Base-by-base conservation (phyloP, 129 eudicot genomes). In the Artemisia annua region DNA sequence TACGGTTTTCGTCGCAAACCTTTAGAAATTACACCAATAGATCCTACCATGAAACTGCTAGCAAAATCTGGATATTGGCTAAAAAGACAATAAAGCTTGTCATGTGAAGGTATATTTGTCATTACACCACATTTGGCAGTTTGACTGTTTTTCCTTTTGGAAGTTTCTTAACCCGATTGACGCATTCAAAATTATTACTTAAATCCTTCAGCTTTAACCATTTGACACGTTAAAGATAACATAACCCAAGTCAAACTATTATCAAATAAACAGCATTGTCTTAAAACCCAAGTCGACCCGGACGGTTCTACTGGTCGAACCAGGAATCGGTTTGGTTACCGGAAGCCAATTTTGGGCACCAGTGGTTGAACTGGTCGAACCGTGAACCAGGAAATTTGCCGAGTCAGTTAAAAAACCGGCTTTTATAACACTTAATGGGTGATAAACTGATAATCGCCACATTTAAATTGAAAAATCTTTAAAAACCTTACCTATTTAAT, bases 401-500 rank as follows among this genome's bases (percentile, higher is more conserved):
- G 7, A 15, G 57, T 52, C 18, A 52, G 3, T n/a, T n/a, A 14
- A 51, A 4, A 13, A 13, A 5, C 15, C 57, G 1, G 18, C 15
- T 52, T 52, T 6, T 35, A 35, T 3, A 35, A 35, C 46, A 39
- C 6, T 39, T 2, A 39, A 39, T 7, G 9, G 43, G 43, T 35
- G 43, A 35, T n/a, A n/a, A n/a, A n/a, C n/a, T n/a, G n/a, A n/a
- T 5, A 35, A 35, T 1, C 1, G 56, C 56, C 57, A 52, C 57
- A 13, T 51, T 8, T 7, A 51, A 51, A 13, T 51, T 13, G 3
- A 51, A 51, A 13, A 51, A n/a, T 51, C 50, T 15, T 44, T 20
- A 10, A 51, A 62, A 22, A 8, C 6, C 61, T 50, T 75, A 87
- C 98, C 96, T 87, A 87, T 87, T 84, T 75, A 93, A 74, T 74